Percentiles rank a stretch among this genome's conserved stretches.
Conservation (phyloP, 345 rosid species). For the Hibiscus syriacus region DNA sequence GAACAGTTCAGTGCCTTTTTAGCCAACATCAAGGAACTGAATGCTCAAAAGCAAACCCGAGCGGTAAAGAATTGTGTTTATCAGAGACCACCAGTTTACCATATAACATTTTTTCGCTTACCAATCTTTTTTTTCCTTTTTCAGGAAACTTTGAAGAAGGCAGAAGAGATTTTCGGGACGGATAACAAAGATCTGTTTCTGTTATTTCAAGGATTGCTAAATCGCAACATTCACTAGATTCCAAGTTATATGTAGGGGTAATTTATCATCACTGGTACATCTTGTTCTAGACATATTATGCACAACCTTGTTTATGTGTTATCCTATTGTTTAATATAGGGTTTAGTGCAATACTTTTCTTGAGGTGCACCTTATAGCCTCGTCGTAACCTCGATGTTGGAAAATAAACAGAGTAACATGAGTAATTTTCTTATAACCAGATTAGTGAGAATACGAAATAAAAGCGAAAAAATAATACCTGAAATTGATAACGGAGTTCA, state of each 20-base stretch:
- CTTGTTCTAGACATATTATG: background rate
- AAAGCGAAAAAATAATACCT: no score
- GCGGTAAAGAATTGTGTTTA: slow-evolving; percentile 42
- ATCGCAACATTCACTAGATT: slow-evolving; percentile 46
- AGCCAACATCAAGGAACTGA: slow-evolving; percentile 88
- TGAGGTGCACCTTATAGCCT: background rate
- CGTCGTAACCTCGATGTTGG: background rate
- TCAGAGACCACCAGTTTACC: background rate
- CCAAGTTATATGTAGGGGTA: background rate
- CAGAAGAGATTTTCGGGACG: slow-evolving; percentile 84
- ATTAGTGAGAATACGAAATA: no score
- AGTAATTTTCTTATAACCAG: no score
- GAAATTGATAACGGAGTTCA: no score
- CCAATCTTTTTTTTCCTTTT: background rate
- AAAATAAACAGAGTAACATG: no score
- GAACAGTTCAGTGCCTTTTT: slow-evolving; percentile 94
- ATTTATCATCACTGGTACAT: slow-evolving; percentile 2
- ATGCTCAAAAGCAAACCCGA: slow-evolving; percentile 81
- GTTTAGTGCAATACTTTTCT: no score
- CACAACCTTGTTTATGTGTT: background rate
- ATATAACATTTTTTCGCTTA: background rate
- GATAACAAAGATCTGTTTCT: slow-evolving; percentile 83
- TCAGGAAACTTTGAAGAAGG: slow-evolving; percentile 89
- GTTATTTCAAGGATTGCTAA: slow-evolving; percentile 84
- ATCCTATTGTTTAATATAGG: background rate